Conservation (phyloP, 2,329 filamentous ascomycete genomes). For the Aotearoamyces nothofagi region DNA sequence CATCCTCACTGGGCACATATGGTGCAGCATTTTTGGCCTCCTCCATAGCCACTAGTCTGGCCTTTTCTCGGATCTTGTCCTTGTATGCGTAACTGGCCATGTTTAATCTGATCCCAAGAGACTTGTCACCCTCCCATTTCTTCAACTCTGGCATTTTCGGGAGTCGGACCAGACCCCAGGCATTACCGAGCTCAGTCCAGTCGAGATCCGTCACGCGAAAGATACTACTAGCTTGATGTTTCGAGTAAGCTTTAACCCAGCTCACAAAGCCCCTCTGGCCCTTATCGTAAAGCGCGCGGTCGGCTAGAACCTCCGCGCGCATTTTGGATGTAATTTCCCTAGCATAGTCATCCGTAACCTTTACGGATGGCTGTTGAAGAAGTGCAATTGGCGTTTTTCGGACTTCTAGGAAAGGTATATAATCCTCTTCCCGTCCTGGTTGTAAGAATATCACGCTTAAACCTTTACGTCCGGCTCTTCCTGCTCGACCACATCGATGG, state of each 20-base stretch:
- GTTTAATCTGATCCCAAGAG: conserved; percentile 46
- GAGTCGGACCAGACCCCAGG: conserved; percentile 75
- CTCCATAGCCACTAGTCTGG: conserved; percentile 38
- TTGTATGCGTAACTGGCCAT: conserved; percentile 56
- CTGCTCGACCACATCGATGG: conserved; percentile 80
- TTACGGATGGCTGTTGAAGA: conserved; percentile 40
- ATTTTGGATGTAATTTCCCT: conserved; percentile 40
- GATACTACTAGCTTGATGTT: conserved; percentile 82
- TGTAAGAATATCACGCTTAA: conserved; percentile 76
- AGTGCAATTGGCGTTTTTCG: conserved; percentile 69
- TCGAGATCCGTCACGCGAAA: conserved; percentile 72
- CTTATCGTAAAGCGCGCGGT: conserved; percentile 56
- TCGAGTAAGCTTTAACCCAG: conserved; percentile 83
- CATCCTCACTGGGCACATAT: conserved; percentile 23
- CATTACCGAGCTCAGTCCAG: conserved; percentile 67
- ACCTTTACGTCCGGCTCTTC: conserved; percentile 74
- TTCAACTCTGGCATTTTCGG: conserved; percentile 90
- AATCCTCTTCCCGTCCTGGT: conserved; percentile 77
- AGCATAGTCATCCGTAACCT: conserved; percentile 46
- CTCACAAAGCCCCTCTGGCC: conserved; percentile 85
- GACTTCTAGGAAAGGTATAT: conserved; percentile 72
- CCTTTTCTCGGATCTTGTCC: conserved; percentile 55
- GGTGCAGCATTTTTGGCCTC: conserved; percentile 28
- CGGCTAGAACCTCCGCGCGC: conserved; percentile 35
- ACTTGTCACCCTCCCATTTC: conserved; percentile 53